Base-by-base conservation (phyloP, 2,329 filamentous ascomycete genomes). In the Parastagonospora nodorum region DNA sequence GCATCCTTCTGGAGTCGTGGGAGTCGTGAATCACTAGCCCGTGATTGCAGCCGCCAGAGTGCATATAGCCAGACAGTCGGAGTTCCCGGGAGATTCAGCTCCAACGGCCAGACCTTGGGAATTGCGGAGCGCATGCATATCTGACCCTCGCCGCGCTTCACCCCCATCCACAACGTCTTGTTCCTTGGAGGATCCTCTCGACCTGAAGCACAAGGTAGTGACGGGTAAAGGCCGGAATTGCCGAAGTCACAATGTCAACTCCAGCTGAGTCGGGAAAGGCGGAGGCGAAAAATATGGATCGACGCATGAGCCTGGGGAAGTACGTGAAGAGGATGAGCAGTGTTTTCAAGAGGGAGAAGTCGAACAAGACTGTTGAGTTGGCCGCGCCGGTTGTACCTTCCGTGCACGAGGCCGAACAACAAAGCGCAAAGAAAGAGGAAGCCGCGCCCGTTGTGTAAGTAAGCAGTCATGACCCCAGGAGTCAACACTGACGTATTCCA, bases 291-390 rank as follows among this genome's bases (percentile, higher is more conserved):
- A 60, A 61, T 30, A 57, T 42, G 15, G 64, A 71, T 35, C 65
- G 67, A 30, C 62, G 69, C 41, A 68, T 65, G 57, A 69, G 66
- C 48, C 46, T 74, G 60, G 69, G 69, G 8, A 74, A 71, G 53
- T 75, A 74, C 44, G 68, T 75, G 38, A 74, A 74, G 69, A 60
- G 71, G 44, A 72, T 75, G 65, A 69, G 69, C 60, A 73, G 67
- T 39, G 71, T 74, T 9, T 73, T 74, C 60, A 69, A 66, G 66
- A 61, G 65, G 44, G 68, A 69, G 14, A 68, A 64, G 46, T 55
- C 69, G 31, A 60, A 19, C 55, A 69, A 62, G 50, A 57, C 19
- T 24, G 19, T 32, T 40, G 45, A 57, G n/a, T 12, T 29, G 27
- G 39, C 42, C 24, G 11, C 32, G 8, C 40, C 46, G 14, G 37